These are phyloP conservation scores for Leccinum obscurum DNA, from an alignment of 768 basidiomycete genomes.

Conservation along the genomic window DNA sequence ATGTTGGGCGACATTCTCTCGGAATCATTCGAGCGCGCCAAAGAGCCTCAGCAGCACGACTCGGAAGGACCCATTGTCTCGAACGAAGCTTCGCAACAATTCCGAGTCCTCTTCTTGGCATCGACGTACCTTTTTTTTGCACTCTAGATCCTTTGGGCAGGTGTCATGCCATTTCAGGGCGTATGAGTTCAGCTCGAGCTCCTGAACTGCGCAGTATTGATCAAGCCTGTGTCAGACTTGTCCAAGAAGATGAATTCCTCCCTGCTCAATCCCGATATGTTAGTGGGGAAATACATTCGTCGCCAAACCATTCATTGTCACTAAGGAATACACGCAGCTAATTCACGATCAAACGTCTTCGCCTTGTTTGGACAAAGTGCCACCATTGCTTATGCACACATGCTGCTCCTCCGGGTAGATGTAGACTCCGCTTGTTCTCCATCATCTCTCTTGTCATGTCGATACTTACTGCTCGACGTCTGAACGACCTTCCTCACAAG, in stretches of 20 bases:
- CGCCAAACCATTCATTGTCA: conserved; percentile 81
- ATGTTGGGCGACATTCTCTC: conserved; percentile 93
- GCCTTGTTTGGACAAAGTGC: conserved; percentile 91
- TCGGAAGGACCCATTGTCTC: conserved; percentile 88
- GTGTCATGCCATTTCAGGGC: conserved; percentile 95
- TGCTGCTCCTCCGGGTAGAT: conserved; percentile 60
- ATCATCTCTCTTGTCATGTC: conserved; percentile 71
- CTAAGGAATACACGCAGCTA: conserved; percentile 85
- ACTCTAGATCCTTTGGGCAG: conserved; percentile 98
- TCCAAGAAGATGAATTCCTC: conserved; percentile 96
- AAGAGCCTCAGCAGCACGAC: conserved; percentile 62
- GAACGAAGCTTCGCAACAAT: conserved; percentile 97
- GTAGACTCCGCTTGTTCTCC: conserved; percentile 62
- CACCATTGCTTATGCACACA: conserved; percentile 67
- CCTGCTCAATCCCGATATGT: conserved; percentile 91
- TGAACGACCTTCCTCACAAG: conserved; percentile 68
- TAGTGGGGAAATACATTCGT: conserved; percentile 96
- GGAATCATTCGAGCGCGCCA: conserved; percentile 71
- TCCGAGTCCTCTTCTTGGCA: conserved; percentile 75
- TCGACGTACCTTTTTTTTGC: conserved; percentile 92
- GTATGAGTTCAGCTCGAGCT: conserved; percentile 54
- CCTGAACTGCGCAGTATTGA: conserved; percentile 5
- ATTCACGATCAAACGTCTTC: conserved; percentile 98
- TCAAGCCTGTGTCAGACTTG: conserved; percentile 54
- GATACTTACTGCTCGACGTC: conserved; percentile 66